Base-by-base conservation (phyloP, 129 eudicot genomes). In the Scalesia atractyloides region DNA sequence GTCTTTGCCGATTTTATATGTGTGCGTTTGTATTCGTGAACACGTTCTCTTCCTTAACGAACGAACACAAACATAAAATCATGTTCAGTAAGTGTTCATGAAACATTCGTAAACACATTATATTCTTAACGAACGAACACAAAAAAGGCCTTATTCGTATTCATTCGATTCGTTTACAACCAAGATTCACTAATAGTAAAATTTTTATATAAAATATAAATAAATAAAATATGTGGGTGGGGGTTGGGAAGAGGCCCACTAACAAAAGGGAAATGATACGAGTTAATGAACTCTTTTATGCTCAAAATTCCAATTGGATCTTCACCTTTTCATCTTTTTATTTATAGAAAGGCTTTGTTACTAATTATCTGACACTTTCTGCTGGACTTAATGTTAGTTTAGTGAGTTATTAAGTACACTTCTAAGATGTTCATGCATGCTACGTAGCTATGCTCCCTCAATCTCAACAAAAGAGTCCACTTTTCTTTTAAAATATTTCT, bases 231-330 rank as follows among this genome's bases (percentile, higher is more conserved):
- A 41, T 41, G 46, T 41, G 12, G 46, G 46, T 41, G 9, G 46
- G 46, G 46, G 46, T 41, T 8, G 46, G 46, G 46, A 41, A 41
- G 8, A 41, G 46, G 46, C 64, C 64, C 64, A 24, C 64, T 5
- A 58, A n/a, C n/a, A n/a, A n/a, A n/a, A 20, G 63, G n/a, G 36
- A 57, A 57, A 57, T 57, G 15, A 57, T 53, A 22, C 63, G 3
- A 57, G 11, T 5, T 58, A 37, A 50, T 49, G 64, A 43, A 52
- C 56, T 13, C 20, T n/a, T 61, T 50, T 62, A 26, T 54, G 52
- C 82, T 78, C 82, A 71, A 70, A 71, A 63, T 70, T 63, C 77
- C 82, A 78, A 63, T 78, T 70, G 77, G 51, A 51, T 43, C 66
- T 51, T 52, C 61, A 76, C 75, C 69, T 76, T 68, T 34, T 58